These are phyloP conservation scores for Ustilago lituana DNA, from an alignment of 1,284 basidiomycete genomes.

Conservation along the genomic window DNA sequence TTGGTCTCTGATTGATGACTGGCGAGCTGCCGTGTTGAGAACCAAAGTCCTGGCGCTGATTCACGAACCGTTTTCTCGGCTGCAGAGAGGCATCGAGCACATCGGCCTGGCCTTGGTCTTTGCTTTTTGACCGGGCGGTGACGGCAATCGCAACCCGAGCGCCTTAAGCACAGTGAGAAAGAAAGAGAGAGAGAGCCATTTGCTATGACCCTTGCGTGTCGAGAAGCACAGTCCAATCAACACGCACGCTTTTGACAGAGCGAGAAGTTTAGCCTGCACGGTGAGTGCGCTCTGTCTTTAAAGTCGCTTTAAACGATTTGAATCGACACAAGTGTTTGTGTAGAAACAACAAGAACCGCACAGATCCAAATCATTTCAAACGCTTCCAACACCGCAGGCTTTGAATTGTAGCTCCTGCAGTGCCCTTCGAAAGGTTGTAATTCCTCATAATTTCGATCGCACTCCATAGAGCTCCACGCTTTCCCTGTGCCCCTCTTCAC, in stretches of 20 bases:
- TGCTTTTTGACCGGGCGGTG: constrained; percentile 25
- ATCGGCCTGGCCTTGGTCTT: neutral
- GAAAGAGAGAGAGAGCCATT: neutral
- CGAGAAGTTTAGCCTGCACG: neutral
- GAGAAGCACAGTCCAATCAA: constrained; percentile 40
- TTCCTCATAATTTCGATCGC: constrained; percentile 35
- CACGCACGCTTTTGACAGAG: constrained; percentile 30
- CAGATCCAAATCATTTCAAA: neutral
- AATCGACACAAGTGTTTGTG: neutral
- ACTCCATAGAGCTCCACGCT: neutral
- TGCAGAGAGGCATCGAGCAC: no score
- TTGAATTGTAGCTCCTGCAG: constrained; percentile 2
- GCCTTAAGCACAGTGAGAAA: neutral
- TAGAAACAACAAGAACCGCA: neutral
- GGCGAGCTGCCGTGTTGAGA: no score
- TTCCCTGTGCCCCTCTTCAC: neutral
- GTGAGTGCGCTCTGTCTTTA: neutral
- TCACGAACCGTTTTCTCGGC: neutral
- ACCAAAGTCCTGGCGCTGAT: no score
- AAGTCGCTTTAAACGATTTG: no score
- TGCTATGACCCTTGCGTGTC: neutral
- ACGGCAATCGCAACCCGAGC: constrained; percentile 41
- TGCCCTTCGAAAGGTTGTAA: constrained; percentile 13
- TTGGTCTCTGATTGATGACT: no score
- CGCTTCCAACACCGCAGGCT: constrained; percentile 23